Evolutionary conservation across 768 basidiomycete species (phyloP).

Genomic region (Crassisporium funariophilum): DNA sequence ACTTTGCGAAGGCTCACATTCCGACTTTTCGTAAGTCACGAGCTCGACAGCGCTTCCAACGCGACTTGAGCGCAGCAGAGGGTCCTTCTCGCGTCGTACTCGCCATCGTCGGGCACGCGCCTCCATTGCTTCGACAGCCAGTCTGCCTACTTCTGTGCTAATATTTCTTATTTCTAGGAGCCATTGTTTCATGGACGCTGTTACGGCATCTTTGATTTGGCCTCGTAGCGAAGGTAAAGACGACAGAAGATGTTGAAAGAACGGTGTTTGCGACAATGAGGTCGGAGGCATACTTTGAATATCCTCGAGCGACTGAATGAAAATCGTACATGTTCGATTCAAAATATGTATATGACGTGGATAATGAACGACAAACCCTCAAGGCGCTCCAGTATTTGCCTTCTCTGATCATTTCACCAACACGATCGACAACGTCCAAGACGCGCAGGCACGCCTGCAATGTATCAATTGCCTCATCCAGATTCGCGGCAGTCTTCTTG

Average conservation of each 20-base stretch:
- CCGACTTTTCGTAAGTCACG: conserved; percentile 90
- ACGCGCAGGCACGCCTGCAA: conserved; percentile 91
- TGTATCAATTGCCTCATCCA: conserved; percentile 96
- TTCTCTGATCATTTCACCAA: conserved; percentile 90
- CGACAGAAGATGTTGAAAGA: conserved; percentile 89
- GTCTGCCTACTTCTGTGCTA: conserved; percentile 80
- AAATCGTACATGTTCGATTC: conserved; percentile 32
- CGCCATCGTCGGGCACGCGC: conserved; percentile 81
- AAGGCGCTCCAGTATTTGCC: conserved; percentile 97
- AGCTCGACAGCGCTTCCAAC: conserved; percentile 93
- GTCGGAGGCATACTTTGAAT: conserved; percentile 89
- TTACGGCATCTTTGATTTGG: conserved; percentile 92
- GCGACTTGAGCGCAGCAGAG: conserved; percentile 69
- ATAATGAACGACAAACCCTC: conserved; percentile 64
- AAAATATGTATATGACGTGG: conserved; percentile 29
- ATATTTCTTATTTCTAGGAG: conserved; percentile 91
- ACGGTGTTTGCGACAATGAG: conserved; percentile 87
- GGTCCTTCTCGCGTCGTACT: conserved; percentile 80
- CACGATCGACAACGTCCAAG: conserved; percentile 89
- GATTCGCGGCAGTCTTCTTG: conserved; percentile 89
- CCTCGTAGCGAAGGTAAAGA: conserved; percentile 88
- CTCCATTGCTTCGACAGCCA: conserved; percentile 92
- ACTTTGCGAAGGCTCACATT: conserved; percentile 63
- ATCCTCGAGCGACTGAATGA: conserved; percentile 85
- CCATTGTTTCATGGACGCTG: conserved; percentile 96